These are phyloP conservation scores for Talaromyces wortmannii DNA, from an alignment of 495 filamentous ascomycete species.

Conservation along the genomic window DNA sequence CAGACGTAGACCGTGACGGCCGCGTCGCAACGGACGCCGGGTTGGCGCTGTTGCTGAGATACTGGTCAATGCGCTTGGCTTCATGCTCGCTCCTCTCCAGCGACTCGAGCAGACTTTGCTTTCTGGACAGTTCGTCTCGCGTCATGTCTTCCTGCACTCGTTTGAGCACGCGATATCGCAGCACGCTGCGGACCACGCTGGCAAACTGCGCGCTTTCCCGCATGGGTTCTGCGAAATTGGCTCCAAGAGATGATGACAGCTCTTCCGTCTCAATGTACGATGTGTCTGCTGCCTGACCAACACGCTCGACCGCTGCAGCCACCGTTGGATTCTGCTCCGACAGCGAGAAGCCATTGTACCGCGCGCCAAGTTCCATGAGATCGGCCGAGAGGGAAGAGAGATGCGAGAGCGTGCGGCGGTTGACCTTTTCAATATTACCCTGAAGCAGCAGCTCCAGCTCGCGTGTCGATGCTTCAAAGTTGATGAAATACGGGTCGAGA, in stretches of 20 bases:
- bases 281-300: slow-evolving; percentile 90
- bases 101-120: slow-evolving; percentile 68
- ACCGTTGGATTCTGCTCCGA: slow-evolving; percentile 84
- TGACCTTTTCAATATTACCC: slow-evolving; percentile 93
- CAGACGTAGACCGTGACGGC: slow-evolving; percentile 60
- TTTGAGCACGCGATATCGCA: slow-evolving; percentile 85
- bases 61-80: slow-evolving; percentile 86
- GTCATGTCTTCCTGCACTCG: slow-evolving; percentile 97
- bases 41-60: slow-evolving; percentile 60
- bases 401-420: slow-evolving; percentile 80
- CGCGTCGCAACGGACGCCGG: slow-evolving; percentile 34
- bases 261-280: slow-evolving; percentile 96
- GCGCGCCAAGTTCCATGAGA: slow-evolving; percentile 82
- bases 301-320: slow-evolving; percentile 87
- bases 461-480: slow-evolving; percentile 79
- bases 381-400: slow-evolving; percentile 76
- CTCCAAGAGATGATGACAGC: slow-evolving; percentile 71
- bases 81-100: slow-evolving; percentile 86
- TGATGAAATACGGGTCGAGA: slow-evolving; percentile 89
- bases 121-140: slow-evolving; percentile 78
- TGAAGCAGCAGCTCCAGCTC: slow-evolving; percentile 81
- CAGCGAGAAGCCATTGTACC: slow-evolving; percentile 94
- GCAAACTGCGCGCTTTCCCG: slow-evolving; percentile 95
- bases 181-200: slow-evolving; percentile 79
- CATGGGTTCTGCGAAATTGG: slow-evolving; percentile 94